phyloP scores from a whole-genome alignment of 352 stramenopile genomes.

The Phytophthora syringae region DNA sequence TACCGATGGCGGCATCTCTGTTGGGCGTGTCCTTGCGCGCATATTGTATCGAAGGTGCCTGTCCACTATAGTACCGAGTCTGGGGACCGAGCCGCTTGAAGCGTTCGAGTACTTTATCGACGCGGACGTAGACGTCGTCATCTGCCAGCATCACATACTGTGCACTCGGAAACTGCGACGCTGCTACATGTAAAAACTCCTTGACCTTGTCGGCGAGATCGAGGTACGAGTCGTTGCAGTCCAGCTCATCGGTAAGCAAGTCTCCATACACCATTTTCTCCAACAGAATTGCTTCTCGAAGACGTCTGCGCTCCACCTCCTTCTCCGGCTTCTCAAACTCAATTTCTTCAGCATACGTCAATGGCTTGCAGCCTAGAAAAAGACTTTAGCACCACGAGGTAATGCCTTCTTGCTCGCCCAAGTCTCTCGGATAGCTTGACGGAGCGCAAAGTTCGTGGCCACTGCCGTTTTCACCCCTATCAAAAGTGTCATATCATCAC shows the following conservation, averaged over 20 bases:
- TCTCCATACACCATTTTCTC: conserved; percentile 46
- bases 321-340: background rate
- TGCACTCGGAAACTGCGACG: conserved; percentile 5
- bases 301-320: background rate
- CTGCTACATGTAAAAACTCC: conserved; percentile 50
- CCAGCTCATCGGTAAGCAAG: conserved; percentile 49
- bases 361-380: conserved; percentile 32
- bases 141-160: conserved; percentile 55
- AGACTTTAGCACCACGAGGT: conserved; percentile 11
- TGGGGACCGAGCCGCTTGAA: conserved; percentile 10
- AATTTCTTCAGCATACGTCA: background rate
- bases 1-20: conserved; percentile 25
- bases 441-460: conserved; percentile 24
- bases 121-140: conserved; percentile 53
- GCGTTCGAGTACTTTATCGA: conserved; percentile 13
- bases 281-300: conserved; percentile 20
- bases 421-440: conserved; percentile 41
- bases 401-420: conserved; percentile 27
- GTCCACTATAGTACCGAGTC: conserved; percentile 13
- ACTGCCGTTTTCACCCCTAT: conserved; percentile 38
- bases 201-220: conserved; percentile 55
- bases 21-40: conserved; percentile 16
- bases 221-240: conserved; percentile 51
- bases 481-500: conserved; percentile 25
- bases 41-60: conserved; percentile 2